Base-by-base conservation (phyloP, 1,284 basidiomycete genomes). In the Ganoderma meredithae region DNA sequence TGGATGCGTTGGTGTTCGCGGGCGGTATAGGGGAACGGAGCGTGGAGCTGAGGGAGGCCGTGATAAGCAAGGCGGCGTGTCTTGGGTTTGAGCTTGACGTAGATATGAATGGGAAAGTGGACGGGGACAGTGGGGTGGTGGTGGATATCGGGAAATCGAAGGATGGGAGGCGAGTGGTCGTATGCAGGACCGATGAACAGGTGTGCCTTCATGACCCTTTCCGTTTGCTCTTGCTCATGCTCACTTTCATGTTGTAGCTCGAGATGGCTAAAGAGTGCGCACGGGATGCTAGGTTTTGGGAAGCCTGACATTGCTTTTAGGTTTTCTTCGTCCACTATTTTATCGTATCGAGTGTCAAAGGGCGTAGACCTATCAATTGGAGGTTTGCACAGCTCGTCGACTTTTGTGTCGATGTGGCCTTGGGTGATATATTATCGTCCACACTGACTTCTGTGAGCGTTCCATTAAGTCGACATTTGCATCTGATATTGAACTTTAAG, bases 21-120 rank as follows among this genome's bases (percentile, higher is more conserved):
- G 95, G 95, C 4, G 95, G 95, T 0, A 94, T 97, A 64, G 95
- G 95, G 0, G 95, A 97, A 81, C 84, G 84, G 72, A 88, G 90
- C 62, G 81, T 80, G 8, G 82, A 86, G 70, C 78, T 97, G 67
- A 81, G 95, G 52, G 77, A 80, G 56, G 87, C 88, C 36, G 83
- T 96, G 13, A 82, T 80, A 2, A 77, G 83, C 43, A 82, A 84
- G 56, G 81, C 91, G 27, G 73, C 66, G 27, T 93, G 88, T 78
- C 76, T 95, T 33, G 91, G 91, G 0, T 91, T 90, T 62, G 75
- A 76, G 56, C 69, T 88, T 1, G 84, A 88, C 67, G 74, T 77
- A 36, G 68, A 61, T 36, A 74, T 68, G 71, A 80, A 79, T 63
- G 75, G 77, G n/a, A 76, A 67, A n/a, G 83, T 93, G 56, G 82